Conservation (phyloP, 2,329 filamentous ascomycete species). For the Hypoxylon sp. region DNA sequence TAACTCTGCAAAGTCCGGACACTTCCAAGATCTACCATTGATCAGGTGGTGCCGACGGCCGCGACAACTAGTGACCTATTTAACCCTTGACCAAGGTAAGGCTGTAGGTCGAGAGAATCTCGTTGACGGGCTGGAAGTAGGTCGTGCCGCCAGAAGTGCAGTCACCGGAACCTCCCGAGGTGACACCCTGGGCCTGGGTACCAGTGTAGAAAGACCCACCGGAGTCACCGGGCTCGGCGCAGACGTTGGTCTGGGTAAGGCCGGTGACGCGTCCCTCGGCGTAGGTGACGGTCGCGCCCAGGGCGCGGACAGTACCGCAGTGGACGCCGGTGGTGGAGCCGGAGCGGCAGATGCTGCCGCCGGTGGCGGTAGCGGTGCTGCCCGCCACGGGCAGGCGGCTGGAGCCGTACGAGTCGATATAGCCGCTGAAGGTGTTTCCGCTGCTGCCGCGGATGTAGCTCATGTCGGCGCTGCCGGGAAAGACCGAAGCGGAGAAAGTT, state of each 20-base stretch:
- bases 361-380: slow-evolving; percentile 53
- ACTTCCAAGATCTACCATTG: no score
- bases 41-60: no score
- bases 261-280: slow-evolving; percentile 55
- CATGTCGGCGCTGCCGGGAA: slow-evolving; percentile 56
- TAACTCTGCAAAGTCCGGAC: no score
- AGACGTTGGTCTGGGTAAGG: slow-evolving; percentile 56
- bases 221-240: slow-evolving; percentile 57
- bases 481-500: slow-evolving; percentile 54
- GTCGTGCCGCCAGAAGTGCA: slow-evolving; percentile 53
- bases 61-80: slow-evolving; percentile 7
- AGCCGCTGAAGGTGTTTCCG: slow-evolving; percentile 51
- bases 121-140: slow-evolving; percentile 58
- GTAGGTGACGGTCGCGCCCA: slow-evolving; percentile 55
- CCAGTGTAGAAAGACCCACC: slow-evolving; percentile 56
- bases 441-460: slow-evolving; percentile 52
- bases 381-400: slow-evolving; percentile 52
- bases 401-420: slow-evolving; percentile 53
- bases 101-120: slow-evolving; percentile 55
- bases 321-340: slow-evolving; percentile 56
- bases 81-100: slow-evolving; percentile 48
- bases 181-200: slow-evolving; percentile 57
- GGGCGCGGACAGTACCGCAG: slow-evolving; percentile 54
- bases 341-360: slow-evolving; percentile 56
- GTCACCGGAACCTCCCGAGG: slow-evolving; percentile 56